Base-by-base conservation (phyloP, 2,329 filamentous ascomycete species). In the Plectosphaerella plurivora region DNA sequence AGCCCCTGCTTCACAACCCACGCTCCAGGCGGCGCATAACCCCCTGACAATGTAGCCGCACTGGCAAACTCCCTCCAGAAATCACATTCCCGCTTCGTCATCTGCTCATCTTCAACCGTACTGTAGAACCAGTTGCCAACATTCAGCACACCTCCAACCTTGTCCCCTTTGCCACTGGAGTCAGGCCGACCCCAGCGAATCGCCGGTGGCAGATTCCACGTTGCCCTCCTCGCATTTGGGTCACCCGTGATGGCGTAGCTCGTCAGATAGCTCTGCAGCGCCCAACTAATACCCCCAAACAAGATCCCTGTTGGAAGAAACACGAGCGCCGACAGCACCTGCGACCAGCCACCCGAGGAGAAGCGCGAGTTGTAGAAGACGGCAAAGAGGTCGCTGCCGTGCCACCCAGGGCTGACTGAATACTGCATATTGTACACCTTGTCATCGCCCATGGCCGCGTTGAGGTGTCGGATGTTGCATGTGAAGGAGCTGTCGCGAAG, bases 361-460 rank as follows among this genome's bases (percentile, higher is more conserved):
- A 69, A 52, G 25, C 62, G 57, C 3, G 64, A 53, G 49, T 68
- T 65, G 63, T 68, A 74, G 58, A 75, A 75, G 3, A 68, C 66
- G 15, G 71, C 63, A 6, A 74, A 55, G 6, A 75, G 59, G 52
- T 76, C 73, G 8, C 65, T 63, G 8, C 62, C 72, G 55, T 76
- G 72, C 45, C 66, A 63, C 6, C 68, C 71, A 0, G 71, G 72
- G 7, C 65, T 61, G 8, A 71, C 62, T 7, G 64, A 65, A 59
- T 75, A 76, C 53, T 73, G 69, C 59, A 75, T 68, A 48, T 63
- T 67, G 53, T 64, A 76, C 4, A 66, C 63, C 28, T 65, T 69
- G 4, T 59, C 59, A 39, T 63, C 61, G 15, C 63, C 59, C 47
- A 70, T 65, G 3, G 67, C 69, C 51, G 70, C 64, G n/a, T 65